These are phyloP conservation scores for Umbelopsis ramanniana DNA, from an alignment of 192 early-diverging fungal genomes.

Conservation along the genomic window DNA sequence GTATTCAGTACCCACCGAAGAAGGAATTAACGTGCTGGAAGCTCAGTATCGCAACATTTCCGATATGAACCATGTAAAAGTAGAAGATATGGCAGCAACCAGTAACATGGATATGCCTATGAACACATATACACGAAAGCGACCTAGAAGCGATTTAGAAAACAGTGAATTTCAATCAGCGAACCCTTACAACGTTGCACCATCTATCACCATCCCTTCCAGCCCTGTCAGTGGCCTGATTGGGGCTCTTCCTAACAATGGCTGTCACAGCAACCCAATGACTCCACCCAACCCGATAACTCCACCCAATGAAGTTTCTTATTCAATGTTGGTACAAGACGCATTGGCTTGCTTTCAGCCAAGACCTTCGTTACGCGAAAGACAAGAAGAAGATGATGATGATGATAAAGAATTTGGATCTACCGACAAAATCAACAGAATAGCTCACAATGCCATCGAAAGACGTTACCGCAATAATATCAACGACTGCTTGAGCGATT, in stretches of 20 bases:
- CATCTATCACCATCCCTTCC: constrained; percentile 9
- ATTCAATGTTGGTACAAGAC: constrained; percentile 7
- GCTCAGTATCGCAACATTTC: background rate
- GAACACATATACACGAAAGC: background rate
- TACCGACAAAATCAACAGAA: constrained; percentile 71
- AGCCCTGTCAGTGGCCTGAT: background rate
- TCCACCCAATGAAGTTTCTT: background rate
- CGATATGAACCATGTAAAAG: background rate
- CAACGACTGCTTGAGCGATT: constrained; percentile 91
- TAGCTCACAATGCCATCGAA: constrained; percentile 96
- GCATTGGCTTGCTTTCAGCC: background rate
- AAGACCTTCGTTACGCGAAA: background rate
- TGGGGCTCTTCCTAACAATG: background rate
- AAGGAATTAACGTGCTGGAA: background rate
- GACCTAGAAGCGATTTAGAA: background rate
- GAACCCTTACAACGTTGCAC: background rate
- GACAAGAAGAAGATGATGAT: background rate
- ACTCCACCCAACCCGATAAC: background rate
- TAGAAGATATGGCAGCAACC: background rate
- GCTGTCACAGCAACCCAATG: background rate
- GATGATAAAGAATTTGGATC: background rate
- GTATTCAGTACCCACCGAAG: background rate
- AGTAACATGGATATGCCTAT: background rate
- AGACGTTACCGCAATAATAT: constrained; percentile 95
- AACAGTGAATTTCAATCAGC: background rate